Percentiles rank a stretch among this genome's conserved stretches.
phyloP scores from a whole-genome alignment of 2,329 filamentous ascomycete genomes.

The Talaromyces piceae region DNA sequence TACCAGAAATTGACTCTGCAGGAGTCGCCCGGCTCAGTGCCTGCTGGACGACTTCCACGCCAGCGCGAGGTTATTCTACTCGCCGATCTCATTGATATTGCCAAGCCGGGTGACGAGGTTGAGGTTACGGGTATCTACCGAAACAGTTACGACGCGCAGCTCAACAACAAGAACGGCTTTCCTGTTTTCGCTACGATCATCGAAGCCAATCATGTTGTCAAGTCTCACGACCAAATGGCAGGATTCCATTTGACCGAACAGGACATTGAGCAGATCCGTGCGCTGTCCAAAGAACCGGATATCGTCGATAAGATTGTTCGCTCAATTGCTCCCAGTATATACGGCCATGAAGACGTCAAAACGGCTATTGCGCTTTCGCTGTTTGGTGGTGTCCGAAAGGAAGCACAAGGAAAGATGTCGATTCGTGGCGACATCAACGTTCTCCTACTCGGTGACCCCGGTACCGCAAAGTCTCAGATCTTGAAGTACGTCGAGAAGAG shows the following conservation, averaged over 20 bases:
- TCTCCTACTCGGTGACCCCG: conserved; percentile 87
- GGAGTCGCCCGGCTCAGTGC: conserved; percentile 93
- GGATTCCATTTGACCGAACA: conserved; percentile 93
- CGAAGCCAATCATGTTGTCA: conserved; percentile 95
- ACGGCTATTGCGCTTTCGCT: conserved; percentile 90
- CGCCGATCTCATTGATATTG: conserved; percentile 93
- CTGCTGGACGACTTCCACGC: conserved; percentile 85
- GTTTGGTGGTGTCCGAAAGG: conserved; percentile 90
- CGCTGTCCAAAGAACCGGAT: conserved; percentile 77
- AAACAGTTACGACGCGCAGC: conserved; percentile 94
- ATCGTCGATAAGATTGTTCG: conserved; percentile 89
- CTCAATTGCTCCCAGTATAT: conserved; percentile 95
- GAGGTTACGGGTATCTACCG: conserved; percentile 95
- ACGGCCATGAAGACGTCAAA: conserved; percentile 94
- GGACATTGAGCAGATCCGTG: conserved; percentile 84
- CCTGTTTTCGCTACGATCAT: conserved; percentile 96
- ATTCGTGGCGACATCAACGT: conserved; percentile 98
- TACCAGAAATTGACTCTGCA: conserved; percentile 97
- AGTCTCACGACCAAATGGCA: conserved; percentile 93
- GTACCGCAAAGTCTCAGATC: conserved; percentile 95
- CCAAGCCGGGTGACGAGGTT: conserved; percentile 95
- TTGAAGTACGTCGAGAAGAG: conserved; percentile 98
- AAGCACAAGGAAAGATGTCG: conserved; percentile 76
- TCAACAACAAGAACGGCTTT: conserved; percentile 98
- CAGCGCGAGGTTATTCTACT: conserved; percentile 91